Percentiles rank a stretch among this genome's conserved stretches.
phyloP scores from a whole-genome alignment of 257 asterid genomes.

The Fraxinus americana region DNA sequence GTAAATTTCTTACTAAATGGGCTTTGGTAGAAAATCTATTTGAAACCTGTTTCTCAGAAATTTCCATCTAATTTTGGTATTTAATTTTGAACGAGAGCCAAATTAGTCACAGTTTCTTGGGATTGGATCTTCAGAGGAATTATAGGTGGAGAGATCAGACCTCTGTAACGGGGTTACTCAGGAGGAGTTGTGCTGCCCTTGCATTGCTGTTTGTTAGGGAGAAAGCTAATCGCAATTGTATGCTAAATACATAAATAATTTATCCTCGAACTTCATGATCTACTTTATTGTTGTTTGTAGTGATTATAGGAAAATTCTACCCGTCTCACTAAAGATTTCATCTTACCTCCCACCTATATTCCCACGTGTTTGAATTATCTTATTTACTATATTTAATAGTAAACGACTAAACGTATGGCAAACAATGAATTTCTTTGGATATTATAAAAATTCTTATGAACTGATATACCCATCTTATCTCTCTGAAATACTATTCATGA shows the following conservation, averaged over 20 bases:
- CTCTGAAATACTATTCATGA: neutral
- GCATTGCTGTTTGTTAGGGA: neutral
- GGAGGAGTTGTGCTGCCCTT: neutral
- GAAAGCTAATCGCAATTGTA: neutral
- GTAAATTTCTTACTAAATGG: neutral
- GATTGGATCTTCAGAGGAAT: neutral
- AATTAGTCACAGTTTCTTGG: neutral
- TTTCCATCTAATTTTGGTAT: neutral
- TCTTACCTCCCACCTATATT: neutral
- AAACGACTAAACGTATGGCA: neutral
- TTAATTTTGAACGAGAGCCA: neutral
- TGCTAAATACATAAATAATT: neutral
- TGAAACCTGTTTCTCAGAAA: neutral
- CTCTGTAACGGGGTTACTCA: neutral
- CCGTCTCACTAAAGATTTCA: neutral
- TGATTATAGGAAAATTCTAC: neutral
- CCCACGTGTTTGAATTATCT: neutral
- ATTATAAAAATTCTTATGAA: neutral
- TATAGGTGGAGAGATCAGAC: neutral
- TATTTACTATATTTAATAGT: neutral
- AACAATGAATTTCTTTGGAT: neutral
- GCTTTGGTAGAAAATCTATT: neutral
- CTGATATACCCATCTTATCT: neutral
- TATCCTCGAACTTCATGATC: neutral
- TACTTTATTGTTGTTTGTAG: neutral